A percentile compares a stretch with the other conserved stretches of the same genome.
These are phyloP conservation scores for Starmerella riodocensis DNA, from an alignment of 805 yeast species.

Conservation along the genomic window DNA sequence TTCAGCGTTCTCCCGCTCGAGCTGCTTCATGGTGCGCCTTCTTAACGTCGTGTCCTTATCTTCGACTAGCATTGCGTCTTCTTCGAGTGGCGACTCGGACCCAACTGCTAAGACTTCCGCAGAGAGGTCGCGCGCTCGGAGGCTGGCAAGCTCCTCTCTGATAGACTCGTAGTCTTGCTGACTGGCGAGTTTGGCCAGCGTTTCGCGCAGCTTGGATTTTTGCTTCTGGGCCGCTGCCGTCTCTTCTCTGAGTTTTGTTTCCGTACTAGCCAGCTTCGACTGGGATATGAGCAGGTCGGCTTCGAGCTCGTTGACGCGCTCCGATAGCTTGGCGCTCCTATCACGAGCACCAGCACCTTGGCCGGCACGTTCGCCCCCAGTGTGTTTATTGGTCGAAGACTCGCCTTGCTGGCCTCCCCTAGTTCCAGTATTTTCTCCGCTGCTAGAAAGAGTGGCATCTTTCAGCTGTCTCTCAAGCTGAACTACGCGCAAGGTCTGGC, in stretches of 20 bases:
- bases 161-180: slow-evolving; percentile 58
- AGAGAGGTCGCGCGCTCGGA: not conserved
- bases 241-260: slow-evolving; percentile 2
- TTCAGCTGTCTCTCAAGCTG: slow-evolving; percentile 63
- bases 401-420: not conserved
- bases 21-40: not conserved
- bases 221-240: slow-evolving; percentile 4
- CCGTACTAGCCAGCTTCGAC: slow-evolving; percentile 2
- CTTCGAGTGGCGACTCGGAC: no score
- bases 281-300: slow-evolving; percentile 1
- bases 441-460: slow-evolving; percentile 2
- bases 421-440: not conserved
- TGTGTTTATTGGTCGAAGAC: not conserved
- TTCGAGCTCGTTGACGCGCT: slow-evolving; percentile 15
- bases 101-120: no score
- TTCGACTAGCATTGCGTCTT: not conserved
- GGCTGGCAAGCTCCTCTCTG: slow-evolving; percentile 27
- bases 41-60: not conserved
- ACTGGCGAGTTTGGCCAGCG: slow-evolving; percentile 10
- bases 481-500: slow-evolving; percentile 49
- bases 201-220: slow-evolving; percentile 5
- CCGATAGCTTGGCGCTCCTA: slow-evolving; percentile 4
- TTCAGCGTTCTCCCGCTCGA: not conserved
- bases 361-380: slow-evolving; percentile 12
- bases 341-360: no score